These are phyloP conservation scores for Trypanosoma boissoni DNA, from an alignment of 208 protist species.

Conservation along the genomic window DNA sequence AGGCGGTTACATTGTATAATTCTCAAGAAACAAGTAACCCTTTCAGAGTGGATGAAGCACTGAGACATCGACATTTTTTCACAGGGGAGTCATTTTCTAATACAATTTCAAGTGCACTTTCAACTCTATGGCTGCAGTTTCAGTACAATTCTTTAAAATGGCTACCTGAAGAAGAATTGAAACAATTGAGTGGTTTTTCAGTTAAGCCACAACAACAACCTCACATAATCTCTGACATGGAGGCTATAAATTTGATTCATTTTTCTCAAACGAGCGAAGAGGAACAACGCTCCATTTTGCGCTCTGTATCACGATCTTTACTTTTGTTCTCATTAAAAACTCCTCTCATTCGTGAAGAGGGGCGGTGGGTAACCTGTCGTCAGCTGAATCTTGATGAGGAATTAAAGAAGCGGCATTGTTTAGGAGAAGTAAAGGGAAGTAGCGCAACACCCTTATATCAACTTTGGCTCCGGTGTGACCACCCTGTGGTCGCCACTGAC, in stretches of 20 bases:
- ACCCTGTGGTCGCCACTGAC: constrained; percentile 5
- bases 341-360: constrained; percentile 32
- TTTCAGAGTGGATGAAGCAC: constrained; percentile 51
- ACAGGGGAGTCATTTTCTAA: constrained; percentile 26
- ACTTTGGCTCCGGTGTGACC: constrained; percentile 14
- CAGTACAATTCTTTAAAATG: constrained; percentile 67
- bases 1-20: constrained; percentile 37
- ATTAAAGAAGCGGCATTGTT: background rate
- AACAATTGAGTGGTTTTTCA: background rate
- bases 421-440: background rate
- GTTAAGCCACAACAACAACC: constrained; percentile 18
- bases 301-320: constrained; percentile 27
- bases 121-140: constrained; percentile 76
- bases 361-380: constrained; percentile 33
- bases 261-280: constrained; percentile 46
- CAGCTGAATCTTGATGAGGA: constrained; percentile 18
- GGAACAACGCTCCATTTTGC: constrained; percentile 34
- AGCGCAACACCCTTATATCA: background rate
- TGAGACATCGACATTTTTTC: constrained; percentile 47
- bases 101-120: constrained; percentile 47
- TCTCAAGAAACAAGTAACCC: constrained; percentile 83
- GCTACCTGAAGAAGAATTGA: constrained; percentile 28
- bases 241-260: constrained; percentile 45
- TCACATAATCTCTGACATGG: constrained; percentile 35
- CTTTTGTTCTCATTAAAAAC: constrained; percentile 35